Conservation (phyloP, 805 yeast genomes). For the Candida manassasensis region DNA sequence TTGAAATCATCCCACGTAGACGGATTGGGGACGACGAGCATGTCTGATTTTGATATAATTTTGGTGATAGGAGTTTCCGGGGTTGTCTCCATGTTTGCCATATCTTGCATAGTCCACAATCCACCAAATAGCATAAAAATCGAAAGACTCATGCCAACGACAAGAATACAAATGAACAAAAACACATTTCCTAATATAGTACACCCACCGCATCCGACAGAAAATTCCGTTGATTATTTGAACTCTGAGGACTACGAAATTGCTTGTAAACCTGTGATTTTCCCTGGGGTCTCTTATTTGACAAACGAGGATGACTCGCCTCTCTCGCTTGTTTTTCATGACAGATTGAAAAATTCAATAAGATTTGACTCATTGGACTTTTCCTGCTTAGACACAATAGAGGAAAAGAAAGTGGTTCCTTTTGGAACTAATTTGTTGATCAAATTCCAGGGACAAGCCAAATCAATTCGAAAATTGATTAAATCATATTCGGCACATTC, state of each 20-base stretch:
- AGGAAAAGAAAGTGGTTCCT: background rate
- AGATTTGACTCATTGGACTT: conserved; percentile 21
- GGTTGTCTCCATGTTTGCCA: conserved; percentile 36
- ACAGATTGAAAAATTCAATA: conserved; percentile 31
- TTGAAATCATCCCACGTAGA: background rate
- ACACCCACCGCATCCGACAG: background rate
- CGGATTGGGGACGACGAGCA: conserved; percentile 6
- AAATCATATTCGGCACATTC: conserved; percentile 46
- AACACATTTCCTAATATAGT: conserved; percentile 12
- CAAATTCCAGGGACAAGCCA: conserved; percentile 80
- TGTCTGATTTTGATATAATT: conserved; percentile 23
- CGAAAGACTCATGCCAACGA: conserved; percentile 24
- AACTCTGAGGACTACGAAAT: conserved; percentile 12
- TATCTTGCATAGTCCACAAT: conserved; percentile 46
- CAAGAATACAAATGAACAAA: conserved; percentile 8
- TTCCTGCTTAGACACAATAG: conserved; percentile 4
- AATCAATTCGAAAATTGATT: conserved; percentile 63
- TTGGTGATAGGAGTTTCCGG: conserved; percentile 42
- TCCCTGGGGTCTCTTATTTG: conserved; percentile 11
- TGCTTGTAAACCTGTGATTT: conserved; percentile 13
- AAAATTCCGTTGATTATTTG: conserved; percentile 7
- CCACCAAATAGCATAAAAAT: conserved; percentile 54
- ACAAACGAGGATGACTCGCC: conserved; percentile 8
- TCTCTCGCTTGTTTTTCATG: conserved; percentile 28
- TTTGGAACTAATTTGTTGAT: conserved; percentile 22